Evolutionary conservation across 2,329 filamentous ascomycete species (phyloP).

Genomic region (Verticillium nubilum): DNA sequence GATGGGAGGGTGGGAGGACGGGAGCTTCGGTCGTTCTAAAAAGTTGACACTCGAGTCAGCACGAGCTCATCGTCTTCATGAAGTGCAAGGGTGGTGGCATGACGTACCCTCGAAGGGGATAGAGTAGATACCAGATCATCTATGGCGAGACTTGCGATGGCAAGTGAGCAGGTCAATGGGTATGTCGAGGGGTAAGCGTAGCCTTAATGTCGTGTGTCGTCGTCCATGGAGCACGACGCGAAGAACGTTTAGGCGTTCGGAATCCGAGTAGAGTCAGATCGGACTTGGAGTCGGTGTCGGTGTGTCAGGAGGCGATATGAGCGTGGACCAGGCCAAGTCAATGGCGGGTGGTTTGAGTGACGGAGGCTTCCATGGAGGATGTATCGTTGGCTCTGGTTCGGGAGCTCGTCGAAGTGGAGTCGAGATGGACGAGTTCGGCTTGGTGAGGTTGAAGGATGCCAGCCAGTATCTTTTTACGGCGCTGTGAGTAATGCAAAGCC

Average conservation of each 20-base stretch:
- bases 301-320: background rate
- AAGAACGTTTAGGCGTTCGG: no score
- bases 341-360: background rate
- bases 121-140: conserved; percentile 75
- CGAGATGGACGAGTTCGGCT: background rate
- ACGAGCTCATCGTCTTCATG: background rate
- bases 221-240: background rate
- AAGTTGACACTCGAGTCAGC: conserved; percentile 1
- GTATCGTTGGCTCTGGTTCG: background rate
- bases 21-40: conserved; percentile 69
- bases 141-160: conserved; percentile 9
- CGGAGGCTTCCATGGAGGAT: background rate
- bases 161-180: conserved; percentile 3
- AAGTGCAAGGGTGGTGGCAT: background rate
- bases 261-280: no score
- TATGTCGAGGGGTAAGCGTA: background rate
- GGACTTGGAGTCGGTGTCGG: background rate
- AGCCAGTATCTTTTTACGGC: background rate
- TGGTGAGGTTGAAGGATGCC: no score
- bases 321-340: background rate
- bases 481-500: background rate
- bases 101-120: conserved; percentile 69
- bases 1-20: conserved; percentile 56
- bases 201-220: background rate
- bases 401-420: background rate